phyloP scores from a whole-genome alignment of 2,329 filamentous ascomycete genomes.

The Chrysoporthe austroafricana region DNA sequence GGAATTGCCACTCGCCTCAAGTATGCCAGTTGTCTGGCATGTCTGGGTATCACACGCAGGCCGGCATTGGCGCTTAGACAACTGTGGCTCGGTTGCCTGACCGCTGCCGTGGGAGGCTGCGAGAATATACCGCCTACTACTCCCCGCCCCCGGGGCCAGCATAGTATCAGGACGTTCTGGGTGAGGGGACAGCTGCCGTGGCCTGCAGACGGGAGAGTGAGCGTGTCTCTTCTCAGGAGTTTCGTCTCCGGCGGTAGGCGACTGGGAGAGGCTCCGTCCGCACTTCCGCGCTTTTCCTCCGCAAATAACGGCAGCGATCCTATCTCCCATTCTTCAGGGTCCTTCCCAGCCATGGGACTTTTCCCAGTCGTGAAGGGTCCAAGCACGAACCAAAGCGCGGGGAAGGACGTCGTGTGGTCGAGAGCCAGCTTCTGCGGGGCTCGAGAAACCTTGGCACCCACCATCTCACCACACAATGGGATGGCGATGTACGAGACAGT shows the following conservation, averaged over 20 bases:
- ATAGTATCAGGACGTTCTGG: neutral
- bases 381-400: constrained; percentile 14
- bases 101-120: constrained; percentile 3
- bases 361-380: neutral
- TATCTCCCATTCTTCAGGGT: neutral
- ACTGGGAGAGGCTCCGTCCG: too few species aligned
- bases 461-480: neutral
- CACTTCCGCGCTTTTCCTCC: neutral
- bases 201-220: too few species aligned
- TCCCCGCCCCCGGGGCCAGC: neutral
- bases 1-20: constrained; percentile 18
- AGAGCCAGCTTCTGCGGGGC: neutral
- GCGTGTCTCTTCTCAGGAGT: too few species aligned
- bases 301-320: neutral
- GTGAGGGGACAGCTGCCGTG: neutral
- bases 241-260: too few species aligned
- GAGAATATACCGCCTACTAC: neutral
- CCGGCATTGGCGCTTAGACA: constrained; percentile 8
- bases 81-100: neutral
- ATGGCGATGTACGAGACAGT: constrained; percentile 18
- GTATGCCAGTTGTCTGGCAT: neutral
- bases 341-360: neutral
- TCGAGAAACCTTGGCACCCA: constrained; percentile 6
- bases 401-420: constrained; percentile 18
- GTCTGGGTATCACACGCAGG: neutral